Conservation (phyloP, 1,284 basidiomycete species). For the Austroboletus novae-zelandiae region DNA sequence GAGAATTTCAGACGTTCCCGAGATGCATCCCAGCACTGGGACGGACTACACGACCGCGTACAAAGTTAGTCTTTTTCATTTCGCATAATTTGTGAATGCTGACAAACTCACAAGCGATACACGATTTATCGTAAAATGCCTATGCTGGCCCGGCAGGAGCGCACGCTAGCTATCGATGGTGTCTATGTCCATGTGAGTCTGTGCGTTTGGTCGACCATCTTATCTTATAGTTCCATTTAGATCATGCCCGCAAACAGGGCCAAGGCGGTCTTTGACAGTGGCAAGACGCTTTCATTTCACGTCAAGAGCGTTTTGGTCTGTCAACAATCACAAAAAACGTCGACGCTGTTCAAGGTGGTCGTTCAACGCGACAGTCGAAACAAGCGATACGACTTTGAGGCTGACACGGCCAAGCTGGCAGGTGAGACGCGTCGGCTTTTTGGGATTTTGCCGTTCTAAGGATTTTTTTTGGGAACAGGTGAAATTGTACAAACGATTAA, state of each 20-base stretch:
- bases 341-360: slow-evolving; percentile 83
- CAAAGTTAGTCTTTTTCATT: slow-evolving; percentile 52
- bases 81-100: background rate
- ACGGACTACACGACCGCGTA: slow-evolving; percentile 75
- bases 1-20: slow-evolving; percentile 74
- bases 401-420: slow-evolving; percentile 80
- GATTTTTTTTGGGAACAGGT: slow-evolving; percentile 33
- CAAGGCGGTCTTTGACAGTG: slow-evolving; percentile 82
- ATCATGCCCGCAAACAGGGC: slow-evolving; percentile 88
- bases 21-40: slow-evolving; percentile 51
- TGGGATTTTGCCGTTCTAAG: too few species aligned
- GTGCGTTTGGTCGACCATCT: background rate
- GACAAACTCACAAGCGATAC: slow-evolving; percentile 62
- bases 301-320: slow-evolving; percentile 84
- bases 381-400: slow-evolving; percentile 98
- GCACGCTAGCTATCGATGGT: slow-evolving; percentile 91
- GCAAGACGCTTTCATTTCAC: slow-evolving; percentile 90
- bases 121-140: slow-evolving; percentile 94
- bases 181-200: slow-evolving; percentile 85
- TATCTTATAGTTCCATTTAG: slow-evolving; percentile 39
- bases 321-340: slow-evolving; percentile 80
- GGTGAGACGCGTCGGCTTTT: slow-evolving; percentile 45
- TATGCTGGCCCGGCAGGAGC: slow-evolving; percentile 89
- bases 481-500: slow-evolving; percentile 73
- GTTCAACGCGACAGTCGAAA: slow-evolving; percentile 69